Conservation (phyloP, 129 eudicot genomes). For the Centaurea solstitialis region DNA sequence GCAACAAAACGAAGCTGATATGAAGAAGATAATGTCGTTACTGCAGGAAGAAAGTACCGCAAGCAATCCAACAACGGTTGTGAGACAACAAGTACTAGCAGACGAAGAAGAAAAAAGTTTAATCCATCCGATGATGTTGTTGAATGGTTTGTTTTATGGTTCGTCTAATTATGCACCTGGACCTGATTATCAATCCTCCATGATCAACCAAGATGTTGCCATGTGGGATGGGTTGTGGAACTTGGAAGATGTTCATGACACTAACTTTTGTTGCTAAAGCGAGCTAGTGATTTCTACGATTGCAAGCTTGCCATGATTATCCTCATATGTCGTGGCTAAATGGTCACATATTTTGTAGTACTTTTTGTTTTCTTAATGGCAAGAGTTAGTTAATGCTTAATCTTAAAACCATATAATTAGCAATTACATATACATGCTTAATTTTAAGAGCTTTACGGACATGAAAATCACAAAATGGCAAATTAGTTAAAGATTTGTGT, state of each 20-base stretch:
- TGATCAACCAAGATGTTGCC: constrained; percentile 38
- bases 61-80: constrained; percentile 12
- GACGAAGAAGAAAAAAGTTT: constrained; percentile 32
- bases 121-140: constrained; percentile 23
- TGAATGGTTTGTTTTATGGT: constrained; percentile 27
- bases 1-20: constrained; percentile 32
- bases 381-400: neutral
- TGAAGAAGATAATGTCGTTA: constrained; percentile 45
- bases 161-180: constrained; percentile 22
- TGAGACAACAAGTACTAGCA: constrained; percentile 36
- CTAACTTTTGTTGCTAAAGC: constrained; percentile 18
- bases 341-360: neutral
- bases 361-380: neutral
- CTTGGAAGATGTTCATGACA: constrained; percentile 54
- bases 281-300: constrained; percentile 8
- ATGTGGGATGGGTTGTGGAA: constrained; percentile 68
- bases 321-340: neutral
- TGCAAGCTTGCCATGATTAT: too few relatives aligned
- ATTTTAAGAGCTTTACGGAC: neutral
- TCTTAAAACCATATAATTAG: neutral
- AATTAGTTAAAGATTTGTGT: constrained; percentile 15
- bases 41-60: constrained; percentile 46
- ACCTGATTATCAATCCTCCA: constrained; percentile 17
- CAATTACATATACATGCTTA: neutral
- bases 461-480: neutral